phyloP scores from a whole-genome alignment of 179 eudicot species.

The Actinidia arguta region DNA sequence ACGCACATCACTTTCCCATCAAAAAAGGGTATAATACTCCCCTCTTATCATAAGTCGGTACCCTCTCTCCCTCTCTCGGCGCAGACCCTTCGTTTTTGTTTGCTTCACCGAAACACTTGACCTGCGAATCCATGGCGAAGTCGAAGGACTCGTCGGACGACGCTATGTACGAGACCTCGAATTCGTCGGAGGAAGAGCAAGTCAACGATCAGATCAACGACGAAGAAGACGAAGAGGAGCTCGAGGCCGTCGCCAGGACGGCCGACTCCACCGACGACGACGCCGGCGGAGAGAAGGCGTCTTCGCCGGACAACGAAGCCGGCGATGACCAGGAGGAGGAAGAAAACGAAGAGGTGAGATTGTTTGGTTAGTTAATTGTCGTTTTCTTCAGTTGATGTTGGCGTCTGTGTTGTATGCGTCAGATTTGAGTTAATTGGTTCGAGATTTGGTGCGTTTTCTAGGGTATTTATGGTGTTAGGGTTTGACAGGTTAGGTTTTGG shows the following conservation, averaged over 20 bases:
- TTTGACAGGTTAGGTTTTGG: neutral
- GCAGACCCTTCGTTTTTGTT: neutral
- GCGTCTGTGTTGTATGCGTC: too few species aligned
- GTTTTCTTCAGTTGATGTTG: neutral
- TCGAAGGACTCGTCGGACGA: slow-evolving; percentile 42
- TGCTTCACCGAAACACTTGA: slow-evolving; percentile 9
- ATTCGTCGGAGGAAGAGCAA: slow-evolving; percentile 51
- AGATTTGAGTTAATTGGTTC: slow-evolving; percentile 9
- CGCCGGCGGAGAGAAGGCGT: slow-evolving; percentile 30
- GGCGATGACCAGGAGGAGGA: slow-evolving; percentile 45
- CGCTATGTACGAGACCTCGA: slow-evolving; percentile 30
- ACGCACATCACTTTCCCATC: too few species aligned
- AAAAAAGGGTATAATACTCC: neutral
- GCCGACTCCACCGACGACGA: slow-evolving; percentile 57
- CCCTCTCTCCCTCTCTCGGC: neutral
- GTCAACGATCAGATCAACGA: slow-evolving; percentile 40
- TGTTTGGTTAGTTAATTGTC: neutral
- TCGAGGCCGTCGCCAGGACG: slow-evolving; percentile 79
- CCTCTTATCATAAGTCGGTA: neutral
- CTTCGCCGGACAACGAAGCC: slow-evolving; percentile 19
- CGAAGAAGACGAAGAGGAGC: slow-evolving; percentile 82
- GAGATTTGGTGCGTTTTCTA: neutral
- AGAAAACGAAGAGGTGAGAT: slow-evolving; percentile 30
- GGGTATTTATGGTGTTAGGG: neutral
- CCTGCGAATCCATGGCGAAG: slow-evolving; percentile 7